A percentile compares a stretch with the other conserved stretches of the same genome.
Evolutionary conservation across 768 basidiomycete species (phyloP).

Genomic region (Kwoniella newhampshirensis): DNA sequence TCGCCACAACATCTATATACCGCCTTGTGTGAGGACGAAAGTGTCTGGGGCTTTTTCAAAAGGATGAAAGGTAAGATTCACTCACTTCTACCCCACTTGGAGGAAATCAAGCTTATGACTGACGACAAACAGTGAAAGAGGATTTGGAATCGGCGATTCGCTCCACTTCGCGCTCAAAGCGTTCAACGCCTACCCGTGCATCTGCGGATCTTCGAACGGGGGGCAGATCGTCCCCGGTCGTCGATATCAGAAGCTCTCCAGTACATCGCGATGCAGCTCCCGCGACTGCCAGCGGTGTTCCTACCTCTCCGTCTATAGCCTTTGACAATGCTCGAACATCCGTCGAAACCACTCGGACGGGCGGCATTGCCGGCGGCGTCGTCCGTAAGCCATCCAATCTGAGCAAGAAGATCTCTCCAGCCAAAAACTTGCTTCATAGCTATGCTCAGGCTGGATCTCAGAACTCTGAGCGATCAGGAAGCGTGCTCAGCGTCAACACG

Average conservation of each 20-base stretch:
- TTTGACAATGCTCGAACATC: constrained; percentile 9
- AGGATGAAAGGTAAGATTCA: constrained; percentile 71
- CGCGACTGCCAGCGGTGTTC: neutral
- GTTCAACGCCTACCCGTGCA: constrained; percentile 18
- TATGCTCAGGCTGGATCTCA: neutral
- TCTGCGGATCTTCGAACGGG: constrained; percentile 1
- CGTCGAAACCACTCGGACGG: constrained; percentile 13
- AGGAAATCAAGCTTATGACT: constrained; percentile 5
- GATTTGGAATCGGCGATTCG: constrained; percentile 31
- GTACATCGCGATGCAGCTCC: constrained; percentile 8
- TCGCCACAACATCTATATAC: constrained; percentile 78
- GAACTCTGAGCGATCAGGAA: constrained; percentile 30
- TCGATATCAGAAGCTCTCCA: constrained; percentile 11
- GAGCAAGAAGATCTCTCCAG: neutral
- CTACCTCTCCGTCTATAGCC: neutral
- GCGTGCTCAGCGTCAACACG: constrained; percentile 36
- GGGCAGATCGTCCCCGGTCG: constrained; percentile 17
- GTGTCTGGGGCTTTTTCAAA: constrained; percentile 79
- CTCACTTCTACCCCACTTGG: neutral
- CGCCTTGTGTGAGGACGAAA: constrained; percentile 85
- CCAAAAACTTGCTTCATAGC: constrained; percentile 1
- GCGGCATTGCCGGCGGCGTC: constrained; percentile 12
- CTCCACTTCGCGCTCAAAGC: constrained; percentile 15
- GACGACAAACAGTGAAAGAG: constrained; percentile 27
- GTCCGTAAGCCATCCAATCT: constrained; percentile 6